Conservation (phyloP, 495 filamentous ascomycete genomes). For the Physcia stellaris region DNA sequence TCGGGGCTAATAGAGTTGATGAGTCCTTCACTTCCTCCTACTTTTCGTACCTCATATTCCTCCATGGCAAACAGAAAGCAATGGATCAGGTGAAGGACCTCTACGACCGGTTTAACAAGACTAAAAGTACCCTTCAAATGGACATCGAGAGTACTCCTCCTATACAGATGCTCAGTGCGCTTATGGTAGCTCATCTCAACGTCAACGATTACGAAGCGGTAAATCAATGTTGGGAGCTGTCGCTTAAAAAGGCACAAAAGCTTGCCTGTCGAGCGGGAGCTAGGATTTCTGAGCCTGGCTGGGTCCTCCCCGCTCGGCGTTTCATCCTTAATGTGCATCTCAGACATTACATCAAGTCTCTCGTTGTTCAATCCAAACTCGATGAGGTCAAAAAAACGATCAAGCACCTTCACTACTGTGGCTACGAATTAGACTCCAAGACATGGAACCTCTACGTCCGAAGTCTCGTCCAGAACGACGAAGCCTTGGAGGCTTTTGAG, state of each 20-base stretch:
- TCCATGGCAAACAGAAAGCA: conserved; percentile 44
- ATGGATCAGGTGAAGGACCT: conserved; percentile 40
- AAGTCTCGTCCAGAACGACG: conserved; percentile 24
- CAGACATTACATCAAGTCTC: conserved; percentile 44
- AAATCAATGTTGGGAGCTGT: conserved; percentile 50
- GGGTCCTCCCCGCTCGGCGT: conserved; percentile 38
- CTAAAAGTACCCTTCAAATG: conserved; percentile 18
- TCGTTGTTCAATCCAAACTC: conserved; percentile 31
- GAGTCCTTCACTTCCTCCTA: conserved; percentile 31
- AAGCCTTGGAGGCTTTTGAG: conserved; percentile 42
- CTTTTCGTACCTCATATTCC: conserved; percentile 46
- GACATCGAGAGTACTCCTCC: conserved; percentile 26
- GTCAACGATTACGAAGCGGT: conserved; percentile 44
- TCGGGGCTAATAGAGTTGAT: conserved; percentile 12
- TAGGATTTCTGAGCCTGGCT: conserved; percentile 10
- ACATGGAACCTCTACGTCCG: conserved; percentile 41
- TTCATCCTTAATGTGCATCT: conserved; percentile 45
- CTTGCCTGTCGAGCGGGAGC: conserved; percentile 22
- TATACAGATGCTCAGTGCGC: conserved; percentile 42
- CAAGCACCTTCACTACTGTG: conserved; percentile 35
- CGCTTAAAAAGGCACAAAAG: conserved; percentile 35
- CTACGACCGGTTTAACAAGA: conserved; percentile 35
- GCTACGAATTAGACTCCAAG: conserved; percentile 49
- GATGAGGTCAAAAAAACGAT: conserved; percentile 36
- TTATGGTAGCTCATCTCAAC: conserved; percentile 49